Evolutionary conservation across 345 rosid genomes (phyloP), one percentile per base, ranked within the genome.

Genomic region (Streptanthus diversifolius): DNA sequence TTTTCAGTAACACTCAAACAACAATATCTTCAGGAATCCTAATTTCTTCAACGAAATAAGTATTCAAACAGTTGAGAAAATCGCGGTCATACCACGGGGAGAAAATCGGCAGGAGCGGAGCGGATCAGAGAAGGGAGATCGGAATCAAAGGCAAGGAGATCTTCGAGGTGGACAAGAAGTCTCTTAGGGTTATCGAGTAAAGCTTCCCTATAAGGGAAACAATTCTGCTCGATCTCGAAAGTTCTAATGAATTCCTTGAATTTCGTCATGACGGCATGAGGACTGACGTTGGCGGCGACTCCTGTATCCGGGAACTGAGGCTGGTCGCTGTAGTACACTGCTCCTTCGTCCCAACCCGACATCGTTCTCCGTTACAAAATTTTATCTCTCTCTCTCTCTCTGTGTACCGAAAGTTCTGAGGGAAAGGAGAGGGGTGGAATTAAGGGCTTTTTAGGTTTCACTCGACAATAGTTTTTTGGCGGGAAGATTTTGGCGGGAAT

Each of bases 261-360:
- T 66, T 90, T 88, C 33, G 81, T 86, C 74, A 85, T 85, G 62
- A 90, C 75, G 10, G 95, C 83, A 80, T 90, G 96, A 47, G 90
- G 93, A 33, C 95, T 69, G 27, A 83, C 76, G 29, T 55, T 83
- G 39, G 82, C 81, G 14, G 67, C 81, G 25, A 82, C 75, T 40
- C 80, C 93, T 21, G 82, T 65, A 37, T 90, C 91, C 15, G 91
- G 96, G 69, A 90, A 93, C 74, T 88, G 95, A 14, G 96, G 92
- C 82, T 90, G 96, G 78, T 90, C 91, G 80, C 98, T 95, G 89
- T 81, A 95, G 85, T 86, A 86, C 18, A 95, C 90, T 8, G 87
- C 89, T 40, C 96, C 98, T 76, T 86, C 97, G 67, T 93, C 93
- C 97, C 97, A 86, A 9, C 95, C 98, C 2, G 96, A 92, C 98